These are phyloP conservation scores for Fusarium devonianum DNA, from an alignment of 2,329 filamentous ascomycete genomes.

Conservation along the genomic window DNA sequence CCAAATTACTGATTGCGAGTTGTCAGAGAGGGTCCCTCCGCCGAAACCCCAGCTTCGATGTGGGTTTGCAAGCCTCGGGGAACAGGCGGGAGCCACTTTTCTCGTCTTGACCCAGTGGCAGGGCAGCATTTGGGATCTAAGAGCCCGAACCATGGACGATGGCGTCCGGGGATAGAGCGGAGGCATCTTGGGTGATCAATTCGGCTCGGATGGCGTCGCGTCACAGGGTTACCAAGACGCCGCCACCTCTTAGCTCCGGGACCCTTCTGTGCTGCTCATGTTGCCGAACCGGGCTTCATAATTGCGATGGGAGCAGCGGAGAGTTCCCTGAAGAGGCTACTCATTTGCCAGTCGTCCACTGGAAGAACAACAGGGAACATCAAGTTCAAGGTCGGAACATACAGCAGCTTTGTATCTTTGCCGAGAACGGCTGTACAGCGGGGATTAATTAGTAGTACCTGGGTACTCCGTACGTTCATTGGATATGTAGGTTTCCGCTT, in stretches of 20 bases:
- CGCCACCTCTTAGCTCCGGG: not conserved
- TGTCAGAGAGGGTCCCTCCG: not conserved
- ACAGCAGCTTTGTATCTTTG: too few species aligned
- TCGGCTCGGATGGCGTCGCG: slow-evolving; percentile 33
- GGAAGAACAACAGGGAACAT: too few species aligned
- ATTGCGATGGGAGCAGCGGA: not conserved
- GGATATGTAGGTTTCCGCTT: slow-evolving; percentile 1
- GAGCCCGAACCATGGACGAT: slow-evolving; percentile 32
- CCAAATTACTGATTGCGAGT: slow-evolving; percentile 3
- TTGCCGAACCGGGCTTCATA: slow-evolving; percentile 1
- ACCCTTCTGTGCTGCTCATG: not conserved
- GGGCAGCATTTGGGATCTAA: slow-evolving; percentile 5
- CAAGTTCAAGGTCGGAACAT: too few species aligned
- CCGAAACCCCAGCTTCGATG: slow-evolving; percentile 3
- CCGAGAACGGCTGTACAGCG: too few species aligned
- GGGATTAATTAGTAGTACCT: too few species aligned
- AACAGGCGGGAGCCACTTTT: slow-evolving; percentile 3
- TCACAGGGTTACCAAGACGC: slow-evolving; percentile 7
- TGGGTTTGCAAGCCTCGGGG: slow-evolving; percentile 5
- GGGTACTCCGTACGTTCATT: too few species aligned
- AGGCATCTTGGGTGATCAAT: slow-evolving; percentile 10
- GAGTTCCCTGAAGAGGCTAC: too few species aligned
- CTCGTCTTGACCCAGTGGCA: slow-evolving; percentile 1
- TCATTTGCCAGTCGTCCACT: too few species aligned
- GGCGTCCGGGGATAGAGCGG: slow-evolving; percentile 34